Conservation (phyloP, 768 basidiomycete genomes). For the Mycena vitilis region DNA sequence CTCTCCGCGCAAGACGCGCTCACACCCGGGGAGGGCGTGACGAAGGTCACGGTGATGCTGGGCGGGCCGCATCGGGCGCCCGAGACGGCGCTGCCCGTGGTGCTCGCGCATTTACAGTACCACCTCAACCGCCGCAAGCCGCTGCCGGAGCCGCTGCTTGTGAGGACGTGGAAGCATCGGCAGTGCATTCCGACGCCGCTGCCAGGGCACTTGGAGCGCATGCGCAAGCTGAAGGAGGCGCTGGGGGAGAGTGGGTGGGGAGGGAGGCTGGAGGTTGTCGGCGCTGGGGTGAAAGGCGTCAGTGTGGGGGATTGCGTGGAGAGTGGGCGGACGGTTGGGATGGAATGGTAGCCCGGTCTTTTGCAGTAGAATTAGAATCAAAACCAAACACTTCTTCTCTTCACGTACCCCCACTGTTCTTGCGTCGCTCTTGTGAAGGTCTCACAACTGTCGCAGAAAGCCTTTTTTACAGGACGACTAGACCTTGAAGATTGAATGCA, state of each 20-base stretch:
- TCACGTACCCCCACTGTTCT: too few relatives aligned
- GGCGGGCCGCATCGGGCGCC: conserved; percentile 75
- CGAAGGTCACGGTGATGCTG: conserved; percentile 91
- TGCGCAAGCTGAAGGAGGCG: conserved; percentile 65
- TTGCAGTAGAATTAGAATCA: too few relatives aligned
- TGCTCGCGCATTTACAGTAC: conserved; percentile 52
- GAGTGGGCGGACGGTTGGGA: conserved; percentile 71
- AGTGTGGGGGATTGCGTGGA: conserved; percentile 90
- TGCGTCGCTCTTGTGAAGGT: too few relatives aligned
- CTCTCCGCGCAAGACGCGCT: conserved; percentile 64
- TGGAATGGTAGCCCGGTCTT: conserved; percentile 45
- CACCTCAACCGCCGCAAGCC: conserved; percentile 54
- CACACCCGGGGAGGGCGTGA: conserved; percentile 51
- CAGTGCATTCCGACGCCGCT: conserved; percentile 84
- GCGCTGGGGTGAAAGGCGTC: conserved; percentile 89
- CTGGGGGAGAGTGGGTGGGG: conserved; percentile 57
- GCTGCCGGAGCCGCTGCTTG: conserved; percentile 68
- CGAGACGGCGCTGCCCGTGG: conserved; percentile 40
- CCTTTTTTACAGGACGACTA: too few relatives aligned
- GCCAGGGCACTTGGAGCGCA: conserved; percentile 78
- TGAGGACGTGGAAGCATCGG: conserved; percentile 63
- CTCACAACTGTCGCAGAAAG: too few relatives aligned
- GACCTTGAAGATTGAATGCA: too few relatives aligned
- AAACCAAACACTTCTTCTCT: too few relatives aligned
- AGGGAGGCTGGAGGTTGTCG: conserved; percentile 70